Percentiles rank a stretch among this genome's conserved stretches.
These are phyloP conservation scores for Lactarius trivialis DNA, from an alignment of 768 basidiomycete genomes.

Conservation along the genomic window DNA sequence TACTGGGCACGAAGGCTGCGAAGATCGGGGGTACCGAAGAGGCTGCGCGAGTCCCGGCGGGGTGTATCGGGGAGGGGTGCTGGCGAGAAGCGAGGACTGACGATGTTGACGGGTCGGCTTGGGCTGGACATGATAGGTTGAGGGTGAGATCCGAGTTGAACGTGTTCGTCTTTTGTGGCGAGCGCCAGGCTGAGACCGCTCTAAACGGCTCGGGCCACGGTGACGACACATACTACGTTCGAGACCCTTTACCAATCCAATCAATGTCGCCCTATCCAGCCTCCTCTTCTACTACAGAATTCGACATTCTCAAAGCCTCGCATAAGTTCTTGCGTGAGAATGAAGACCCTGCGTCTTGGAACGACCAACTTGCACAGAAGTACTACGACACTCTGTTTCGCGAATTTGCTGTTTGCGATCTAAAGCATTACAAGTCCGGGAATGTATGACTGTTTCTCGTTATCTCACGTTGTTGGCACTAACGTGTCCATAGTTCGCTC, in stretches of 20 bases:
- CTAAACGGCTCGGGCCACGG: background rate
- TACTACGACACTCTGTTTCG: slow-evolving; percentile 86
- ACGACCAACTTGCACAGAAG: slow-evolving; percentile 79
- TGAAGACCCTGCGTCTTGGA: slow-evolving; percentile 57
- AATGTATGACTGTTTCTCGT: slow-evolving; percentile 46
- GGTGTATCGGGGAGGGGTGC: slow-evolving; percentile 12
- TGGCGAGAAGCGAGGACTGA: slow-evolving; percentile 15
- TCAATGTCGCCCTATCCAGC: background rate
- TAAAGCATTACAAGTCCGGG: slow-evolving; percentile 94
- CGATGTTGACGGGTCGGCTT: slow-evolving; percentile 25
- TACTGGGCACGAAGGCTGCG: slow-evolving; percentile 61
- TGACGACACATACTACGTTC: slow-evolving; percentile 1
- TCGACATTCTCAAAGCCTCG: slow-evolving; percentile 67
- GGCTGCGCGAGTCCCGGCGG: slow-evolving; percentile 10
- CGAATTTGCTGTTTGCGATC: slow-evolving; percentile 86
- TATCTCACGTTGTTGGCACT: background rate
- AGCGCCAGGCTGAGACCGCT: background rate
- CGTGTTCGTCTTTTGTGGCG: background rate
- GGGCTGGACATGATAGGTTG: slow-evolving; percentile 19
- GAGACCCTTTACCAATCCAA: background rate
- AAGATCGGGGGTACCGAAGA: slow-evolving; percentile 49
- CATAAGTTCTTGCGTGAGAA: slow-evolving; percentile 59
- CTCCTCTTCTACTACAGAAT: slow-evolving; percentile 40
- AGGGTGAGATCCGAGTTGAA: background rate
- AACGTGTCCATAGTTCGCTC: slow-evolving; percentile 52